Evolutionary conservation across 352 stramenopile species (phyloP).

Genomic region (Phytophthora vignae): DNA sequence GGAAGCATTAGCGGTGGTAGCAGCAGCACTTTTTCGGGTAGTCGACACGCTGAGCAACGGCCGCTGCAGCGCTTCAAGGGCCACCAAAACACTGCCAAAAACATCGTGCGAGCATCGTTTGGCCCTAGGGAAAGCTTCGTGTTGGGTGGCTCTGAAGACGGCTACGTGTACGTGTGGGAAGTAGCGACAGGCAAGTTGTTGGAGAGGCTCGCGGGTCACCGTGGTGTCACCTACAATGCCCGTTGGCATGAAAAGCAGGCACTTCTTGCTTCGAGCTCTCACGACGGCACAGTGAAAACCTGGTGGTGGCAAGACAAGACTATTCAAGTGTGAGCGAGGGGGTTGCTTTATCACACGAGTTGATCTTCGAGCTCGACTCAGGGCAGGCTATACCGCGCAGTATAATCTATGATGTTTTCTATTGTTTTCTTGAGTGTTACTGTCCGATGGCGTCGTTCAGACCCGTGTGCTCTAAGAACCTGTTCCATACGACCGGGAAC

Average conservation of each 20-base stretch:
- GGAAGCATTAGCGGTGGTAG: conserved; percentile 31
- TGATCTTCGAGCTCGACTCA: conserved; percentile 18
- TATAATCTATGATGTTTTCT: conserved; percentile 43
- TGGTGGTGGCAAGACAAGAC: conserved; percentile 89
- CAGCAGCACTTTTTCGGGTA: conserved; percentile 33
- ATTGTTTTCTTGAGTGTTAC: conserved; percentile 15
- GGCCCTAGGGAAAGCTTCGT: conserved; percentile 87
- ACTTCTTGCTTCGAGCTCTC: conserved; percentile 84
- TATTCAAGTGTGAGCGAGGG: conserved; percentile 18
- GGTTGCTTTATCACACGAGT: conserved; percentile 4
- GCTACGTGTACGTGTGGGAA: conserved; percentile 90
- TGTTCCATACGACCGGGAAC: conserved; percentile 79
- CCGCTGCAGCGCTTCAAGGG: conserved; percentile 90
- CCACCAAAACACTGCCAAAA: conserved; percentile 91
- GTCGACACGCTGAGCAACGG: conserved; percentile 60
- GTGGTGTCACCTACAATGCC: conserved; percentile 86
- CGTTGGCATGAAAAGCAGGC: conserved; percentile 90
- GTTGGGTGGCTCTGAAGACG: conserved; percentile 87
- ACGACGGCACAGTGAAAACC: conserved; percentile 91
- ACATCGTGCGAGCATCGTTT: conserved; percentile 87
- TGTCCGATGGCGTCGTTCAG: conserved; percentile 50
- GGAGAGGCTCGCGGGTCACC: conserved; percentile 79
- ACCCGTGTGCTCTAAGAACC: conserved; percentile 62
- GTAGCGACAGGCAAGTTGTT: conserved; percentile 87
- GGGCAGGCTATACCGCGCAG: not conserved